These are phyloP conservation scores for Eleusine indica DNA, from an alignment of 176 grass and related monocot genomes.

Conservation along the genomic window DNA sequence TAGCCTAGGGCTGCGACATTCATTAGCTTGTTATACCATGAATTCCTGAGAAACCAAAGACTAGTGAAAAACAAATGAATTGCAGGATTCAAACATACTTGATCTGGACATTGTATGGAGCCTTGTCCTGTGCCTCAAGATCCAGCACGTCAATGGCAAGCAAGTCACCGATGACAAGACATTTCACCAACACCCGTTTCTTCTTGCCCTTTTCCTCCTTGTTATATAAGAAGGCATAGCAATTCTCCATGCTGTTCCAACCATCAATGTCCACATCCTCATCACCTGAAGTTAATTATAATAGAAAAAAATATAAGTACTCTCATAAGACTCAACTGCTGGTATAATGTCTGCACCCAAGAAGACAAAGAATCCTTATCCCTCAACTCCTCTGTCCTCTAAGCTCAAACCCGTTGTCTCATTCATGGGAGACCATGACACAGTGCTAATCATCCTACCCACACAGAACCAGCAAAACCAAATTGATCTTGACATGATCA, in stretches of 20 bases:
- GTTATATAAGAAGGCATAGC: constrained; percentile 70
- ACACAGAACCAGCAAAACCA: neutral
- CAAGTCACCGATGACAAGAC: constrained; percentile 64
- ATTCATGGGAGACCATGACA: neutral
- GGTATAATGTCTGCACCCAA: no score
- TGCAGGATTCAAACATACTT: constrained; percentile 52
- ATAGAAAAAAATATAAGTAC: neutral
- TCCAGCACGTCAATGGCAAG: constrained; percentile 75
- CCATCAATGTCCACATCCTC: constrained; percentile 81
- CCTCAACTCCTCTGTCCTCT: neutral
- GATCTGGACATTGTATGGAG: constrained; percentile 61
- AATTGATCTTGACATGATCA: neutral
- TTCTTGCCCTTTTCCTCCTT: constrained; percentile 74
- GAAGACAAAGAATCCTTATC: no score
- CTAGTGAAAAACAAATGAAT: neutral
- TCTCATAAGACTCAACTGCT: neutral
- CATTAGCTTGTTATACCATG: neutral
- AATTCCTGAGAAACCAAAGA: neutral
- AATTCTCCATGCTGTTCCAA: constrained; percentile 72
- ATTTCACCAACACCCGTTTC: constrained; percentile 64
- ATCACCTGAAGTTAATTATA: constrained; percentile 33
- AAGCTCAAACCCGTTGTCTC: neutral
- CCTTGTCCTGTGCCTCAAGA: constrained; percentile 51
- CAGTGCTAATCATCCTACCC: neutral
- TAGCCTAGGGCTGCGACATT: neutral